phyloP scores from a whole-genome alignment of 495 filamentous ascomycete species.

The Lasiosphaeriaceae sp. region DNA sequence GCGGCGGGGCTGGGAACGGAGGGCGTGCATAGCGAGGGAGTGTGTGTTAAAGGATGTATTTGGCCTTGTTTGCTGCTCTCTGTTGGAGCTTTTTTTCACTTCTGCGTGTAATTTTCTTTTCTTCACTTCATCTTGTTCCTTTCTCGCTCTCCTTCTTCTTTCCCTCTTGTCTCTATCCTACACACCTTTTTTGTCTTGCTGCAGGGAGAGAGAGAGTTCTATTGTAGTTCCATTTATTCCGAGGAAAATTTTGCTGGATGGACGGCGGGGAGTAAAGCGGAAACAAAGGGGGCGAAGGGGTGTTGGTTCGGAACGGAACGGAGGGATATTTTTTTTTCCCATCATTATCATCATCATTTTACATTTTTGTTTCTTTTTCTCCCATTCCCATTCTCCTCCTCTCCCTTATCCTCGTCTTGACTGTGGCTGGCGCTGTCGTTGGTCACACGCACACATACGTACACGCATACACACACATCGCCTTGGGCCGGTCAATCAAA shows the following conservation, averaged over 20 bases:
- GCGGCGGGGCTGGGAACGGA: slow-evolving; percentile 15
- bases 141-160: slow-evolving; percentile 29
- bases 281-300: slow-evolving; percentile 27
- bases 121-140: slow-evolving; percentile 17
- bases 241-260: slow-evolving; percentile 35
- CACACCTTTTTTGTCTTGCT: slow-evolving; percentile 11
- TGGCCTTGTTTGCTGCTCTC: slow-evolving; percentile 34
- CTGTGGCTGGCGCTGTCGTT: too few species aligned
- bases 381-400: slow-evolving; percentile 27
- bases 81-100: slow-evolving; percentile 31
- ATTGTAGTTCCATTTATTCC: slow-evolving; percentile 30
- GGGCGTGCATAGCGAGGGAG: slow-evolving; percentile 59
- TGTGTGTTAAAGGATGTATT: slow-evolving; percentile 58
- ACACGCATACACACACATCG: too few species aligned
- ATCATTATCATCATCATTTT: slow-evolving; percentile 12
- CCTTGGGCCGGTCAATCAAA: too few species aligned
- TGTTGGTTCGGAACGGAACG: slow-evolving; percentile 28
- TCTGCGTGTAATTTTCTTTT: slow-evolving; percentile 28
- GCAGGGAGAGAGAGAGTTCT: slow-evolving; percentile 18
- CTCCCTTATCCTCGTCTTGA: slow-evolving; percentile 9
- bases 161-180: neutral
- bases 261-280: slow-evolving; percentile 23
- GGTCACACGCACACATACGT: too few species aligned
- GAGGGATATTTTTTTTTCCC: slow-evolving; percentile 37
- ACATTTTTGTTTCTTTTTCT: slow-evolving; percentile 28